Percentiles rank a stretch among this genome's conserved stretches.
phyloP scores from a whole-genome alignment of 345 rosid genomes.

The Erodium maritimum region DNA sequence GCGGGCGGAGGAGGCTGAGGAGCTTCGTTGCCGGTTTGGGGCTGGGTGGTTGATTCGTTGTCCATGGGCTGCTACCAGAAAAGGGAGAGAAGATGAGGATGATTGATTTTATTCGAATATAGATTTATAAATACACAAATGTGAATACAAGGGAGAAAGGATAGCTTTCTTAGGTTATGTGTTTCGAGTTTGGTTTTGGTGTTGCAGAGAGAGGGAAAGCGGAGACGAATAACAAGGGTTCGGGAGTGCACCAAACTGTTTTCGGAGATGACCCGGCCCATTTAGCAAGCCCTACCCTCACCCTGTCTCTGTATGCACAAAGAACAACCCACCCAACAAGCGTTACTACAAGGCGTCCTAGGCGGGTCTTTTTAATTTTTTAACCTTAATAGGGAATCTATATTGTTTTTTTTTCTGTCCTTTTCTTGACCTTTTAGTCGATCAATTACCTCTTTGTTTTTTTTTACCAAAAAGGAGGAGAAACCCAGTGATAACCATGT shows the following conservation, averaged over 20 bases:
- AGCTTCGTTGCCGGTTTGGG: constrained; percentile 5
- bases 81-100: not conserved
- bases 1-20: constrained; percentile 8
- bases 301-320: too few relatives aligned
- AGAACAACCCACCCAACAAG: too few relatives aligned
- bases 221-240: not conserved
- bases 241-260: not conserved
- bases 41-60: constrained; percentile 27
- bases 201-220: not conserved
- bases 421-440: too few relatives aligned
- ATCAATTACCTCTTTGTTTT: too few relatives aligned
- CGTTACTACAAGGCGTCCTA: too few relatives aligned
- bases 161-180: too few relatives aligned
- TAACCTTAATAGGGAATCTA: too few relatives aligned
- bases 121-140: not conserved
- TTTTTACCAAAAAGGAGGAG: too few relatives aligned
- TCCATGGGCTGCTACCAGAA: constrained; percentile 8
- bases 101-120: too few relatives aligned
- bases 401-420: too few relatives aligned
- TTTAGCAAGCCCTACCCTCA: not conserved
- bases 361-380: too few relatives aligned
- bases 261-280: not conserved
- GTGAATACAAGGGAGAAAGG: not conserved
- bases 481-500: too few relatives aligned
- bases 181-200: not conserved